phyloP scores from a whole-genome alignment of 345 rosid species.

The Citrus australasica region DNA sequence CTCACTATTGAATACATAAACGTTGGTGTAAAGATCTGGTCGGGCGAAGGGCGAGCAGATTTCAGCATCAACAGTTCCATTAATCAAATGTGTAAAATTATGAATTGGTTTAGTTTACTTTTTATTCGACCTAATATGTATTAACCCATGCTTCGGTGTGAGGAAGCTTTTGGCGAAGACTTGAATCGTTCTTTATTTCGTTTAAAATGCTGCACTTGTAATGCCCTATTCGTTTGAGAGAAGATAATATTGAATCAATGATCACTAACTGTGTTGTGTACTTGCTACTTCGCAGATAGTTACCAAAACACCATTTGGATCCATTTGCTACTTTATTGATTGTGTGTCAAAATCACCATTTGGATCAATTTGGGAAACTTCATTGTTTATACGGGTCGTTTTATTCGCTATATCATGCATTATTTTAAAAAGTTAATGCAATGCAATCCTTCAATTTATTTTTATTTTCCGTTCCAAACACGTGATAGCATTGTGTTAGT shows the following conservation, averaged over 20 bases:
- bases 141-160: neutral
- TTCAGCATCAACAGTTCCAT: neutral
- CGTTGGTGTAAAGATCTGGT: too few species aligned
- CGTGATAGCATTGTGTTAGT: too few species aligned
- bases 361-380: too few species aligned
- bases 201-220: neutral
- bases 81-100: neutral
- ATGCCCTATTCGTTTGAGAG: neutral
- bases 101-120: neutral
- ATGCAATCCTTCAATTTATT: too few species aligned
- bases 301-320: neutral
- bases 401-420: too few species aligned
- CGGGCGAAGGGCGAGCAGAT: too few species aligned
- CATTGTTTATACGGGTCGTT: too few species aligned
- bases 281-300: neutral
- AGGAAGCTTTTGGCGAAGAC: neutral
- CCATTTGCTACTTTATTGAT: too few species aligned
- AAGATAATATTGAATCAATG: neutral
- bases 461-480: too few species aligned
- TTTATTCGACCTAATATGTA: neutral
- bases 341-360: too few species aligned
- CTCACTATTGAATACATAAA: too few species aligned
- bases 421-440: too few species aligned
- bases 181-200: neutral
- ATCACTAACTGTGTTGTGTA: neutral